Conservation (phyloP, 2,329 filamentous ascomycete genomes). For the Magnaporthiopsis incrustans region DNA sequence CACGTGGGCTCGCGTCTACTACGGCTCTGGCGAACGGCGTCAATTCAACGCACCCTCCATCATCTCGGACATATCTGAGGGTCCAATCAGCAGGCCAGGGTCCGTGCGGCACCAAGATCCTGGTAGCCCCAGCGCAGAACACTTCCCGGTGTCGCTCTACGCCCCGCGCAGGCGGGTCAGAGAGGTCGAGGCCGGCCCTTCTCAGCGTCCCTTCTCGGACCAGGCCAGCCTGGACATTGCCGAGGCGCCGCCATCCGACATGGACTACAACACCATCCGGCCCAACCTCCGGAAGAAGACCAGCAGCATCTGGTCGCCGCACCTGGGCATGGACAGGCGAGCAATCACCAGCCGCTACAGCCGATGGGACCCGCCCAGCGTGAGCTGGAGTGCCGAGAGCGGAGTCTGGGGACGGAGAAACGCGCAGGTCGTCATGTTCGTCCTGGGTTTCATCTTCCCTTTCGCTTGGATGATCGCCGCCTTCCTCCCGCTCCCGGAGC, state of each 20-base stretch:
- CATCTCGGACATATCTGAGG: conserved; percentile 36
- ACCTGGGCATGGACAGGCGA: conserved; percentile 57
- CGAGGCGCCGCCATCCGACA: conserved; percentile 19
- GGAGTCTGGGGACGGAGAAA: conserved; percentile 60
- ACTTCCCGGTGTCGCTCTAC: conserved; percentile 35
- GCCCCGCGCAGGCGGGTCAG: conserved; percentile 36
- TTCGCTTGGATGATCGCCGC: conserved; percentile 76
- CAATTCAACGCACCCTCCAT: conserved; percentile 41
- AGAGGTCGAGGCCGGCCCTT: conserved; percentile 21
- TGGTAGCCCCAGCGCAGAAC: conserved; percentile 42
- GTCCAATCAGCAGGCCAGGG: conserved; percentile 35
- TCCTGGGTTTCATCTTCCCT: conserved; percentile 69
- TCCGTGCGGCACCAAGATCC: conserved; percentile 37
- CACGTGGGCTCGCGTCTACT: conserved; percentile 59
- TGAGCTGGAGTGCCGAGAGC: conserved; percentile 55
- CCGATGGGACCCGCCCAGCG: conserved; percentile 66
- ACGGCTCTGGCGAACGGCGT: conserved; percentile 55
- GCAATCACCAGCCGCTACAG: conserved; percentile 42
- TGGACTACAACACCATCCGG: conserved; percentile 18
- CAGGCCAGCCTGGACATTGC: conserved; percentile 37
- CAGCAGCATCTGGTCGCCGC: conserved; percentile 65
- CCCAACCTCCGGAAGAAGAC: conserved; percentile 36
- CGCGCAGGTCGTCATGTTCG: conserved; percentile 66
- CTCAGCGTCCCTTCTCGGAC: conserved; percentile 21
- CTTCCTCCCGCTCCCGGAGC: conserved; percentile 61